Base-by-base conservation (phyloP, 2,329 filamentous ascomycete genomes). In the Aureobasidium sp. region DNA sequence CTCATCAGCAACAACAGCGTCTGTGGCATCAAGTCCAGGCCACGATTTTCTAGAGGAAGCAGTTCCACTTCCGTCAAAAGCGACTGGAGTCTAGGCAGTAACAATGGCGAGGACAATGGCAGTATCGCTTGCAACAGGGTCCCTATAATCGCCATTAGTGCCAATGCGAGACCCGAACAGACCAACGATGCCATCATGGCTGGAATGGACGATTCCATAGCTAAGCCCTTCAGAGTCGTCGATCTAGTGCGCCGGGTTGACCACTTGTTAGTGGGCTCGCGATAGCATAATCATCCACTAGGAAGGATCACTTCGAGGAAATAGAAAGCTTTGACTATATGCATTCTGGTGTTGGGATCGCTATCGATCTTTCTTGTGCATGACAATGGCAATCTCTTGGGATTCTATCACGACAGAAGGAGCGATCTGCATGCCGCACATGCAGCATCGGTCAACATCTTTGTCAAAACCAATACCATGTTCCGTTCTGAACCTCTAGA, bases 71-170 rank as follows among this genome's bases (percentile, higher is more conserved):
- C 53, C 5, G 80, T 88, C 53, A 76, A 80, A 27, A 75, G 77
- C 60, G 85, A 88, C 67, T 35, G 42, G 31, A 52, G 50, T 27
- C 6, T 39, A 27, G 48, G n/a, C 24, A 56, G 52, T 27, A 57
- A 27, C 39, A 44, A 31, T 24, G 8, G 19, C n/a, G 29, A 45
- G 9, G 53, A 57, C 29, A 24, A n/a, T 11, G n/a, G 22, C 22
- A 29, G 40, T 19, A 4, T 19, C 9, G n/a, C 17, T 17, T 37
- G n/a, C 17, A 45, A 9, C 31, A 58, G 42, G 31, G 82, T 89
- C 8, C 85, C 86, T 2, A 87, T 89, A 65, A 87, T 89, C 67
- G 86, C 85, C n/a, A 85, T 87, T 27, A 90, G 87, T 27, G 88
- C 88, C 1, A 90, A 91, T 71, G 87, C 86, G 24, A 78, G 88